Evolutionary conservation across 1,284 basidiomycete genomes (phyloP).

Genomic region (Trichosporon asahii): DNA sequence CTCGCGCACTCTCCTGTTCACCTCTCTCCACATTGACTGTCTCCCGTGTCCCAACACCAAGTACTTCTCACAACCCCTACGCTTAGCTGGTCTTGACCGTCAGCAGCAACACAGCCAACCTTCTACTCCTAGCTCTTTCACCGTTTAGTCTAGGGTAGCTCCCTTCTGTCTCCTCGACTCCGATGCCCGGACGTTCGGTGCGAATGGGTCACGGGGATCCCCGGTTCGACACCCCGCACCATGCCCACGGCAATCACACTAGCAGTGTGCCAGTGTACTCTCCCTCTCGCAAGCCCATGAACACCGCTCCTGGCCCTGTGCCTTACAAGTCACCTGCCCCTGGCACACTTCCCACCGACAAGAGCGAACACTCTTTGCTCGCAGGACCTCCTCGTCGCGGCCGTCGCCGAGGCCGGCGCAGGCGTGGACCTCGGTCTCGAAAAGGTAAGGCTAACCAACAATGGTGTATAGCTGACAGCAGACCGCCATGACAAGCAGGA

Average conservation of each 20-base stretch:
- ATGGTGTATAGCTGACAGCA: background rate
- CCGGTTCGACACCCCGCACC: background rate
- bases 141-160: background rate
- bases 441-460: background rate
- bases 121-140: background rate
- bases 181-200: background rate
- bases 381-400: background rate
- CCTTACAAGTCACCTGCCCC: background rate
- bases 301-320: background rate
- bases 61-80: background rate
- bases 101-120: background rate
- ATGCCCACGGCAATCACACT: background rate
- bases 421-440: background rate
- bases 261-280: background rate
- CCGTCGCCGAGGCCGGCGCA: background rate
- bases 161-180: background rate
- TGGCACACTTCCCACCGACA: background rate
- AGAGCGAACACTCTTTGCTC: background rate
- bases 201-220: background rate
- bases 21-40: background rate
- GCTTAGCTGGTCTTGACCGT: background rate
- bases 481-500: constrained; percentile 1
- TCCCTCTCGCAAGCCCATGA: background rate
- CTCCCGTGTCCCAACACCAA: background rate
- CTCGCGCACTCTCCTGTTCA: background rate